phyloP scores from a whole-genome alignment of 441 rosid species.

The Erodium trifolium region DNA sequence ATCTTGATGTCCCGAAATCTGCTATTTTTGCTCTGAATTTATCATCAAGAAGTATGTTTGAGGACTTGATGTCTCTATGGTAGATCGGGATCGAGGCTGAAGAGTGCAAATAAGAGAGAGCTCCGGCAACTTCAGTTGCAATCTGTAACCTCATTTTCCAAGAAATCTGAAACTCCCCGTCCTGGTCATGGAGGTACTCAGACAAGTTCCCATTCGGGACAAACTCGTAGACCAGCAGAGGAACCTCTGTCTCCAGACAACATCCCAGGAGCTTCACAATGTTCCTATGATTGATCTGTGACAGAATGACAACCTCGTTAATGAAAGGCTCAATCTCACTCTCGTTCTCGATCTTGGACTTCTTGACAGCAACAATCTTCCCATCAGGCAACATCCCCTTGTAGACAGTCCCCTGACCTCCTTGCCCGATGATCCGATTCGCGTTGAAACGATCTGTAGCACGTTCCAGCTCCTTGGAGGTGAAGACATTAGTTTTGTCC shows the following conservation, averaged over 20 bases:
- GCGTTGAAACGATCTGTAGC: neutral
- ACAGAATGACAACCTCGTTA: conserved; percentile 1
- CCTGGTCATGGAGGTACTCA: neutral
- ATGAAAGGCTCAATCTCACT: neutral
- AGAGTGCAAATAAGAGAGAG: neutral
- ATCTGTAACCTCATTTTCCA: conserved; percentile 1
- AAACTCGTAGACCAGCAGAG: conserved; percentile 1
- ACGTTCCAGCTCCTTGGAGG: neutral
- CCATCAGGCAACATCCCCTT: conserved; percentile 4
- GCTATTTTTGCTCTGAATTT: neutral
- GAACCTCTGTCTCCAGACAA: conserved; percentile 1
- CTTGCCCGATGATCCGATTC: conserved; percentile 2
- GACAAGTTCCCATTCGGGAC: conserved; percentile 4
- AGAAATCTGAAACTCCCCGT: neutral
- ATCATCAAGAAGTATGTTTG: neutral
- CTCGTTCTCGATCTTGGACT: neutral
- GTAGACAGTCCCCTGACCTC: conserved; percentile 7
- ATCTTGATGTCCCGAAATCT: conserved; percentile 7
- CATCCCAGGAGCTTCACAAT: conserved; percentile 7
- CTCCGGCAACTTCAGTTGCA: neutral
- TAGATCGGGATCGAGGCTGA: neutral
- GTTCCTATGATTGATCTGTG: conserved; percentile 8
- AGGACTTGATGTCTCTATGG: neutral
- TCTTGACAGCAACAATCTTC: neutral
- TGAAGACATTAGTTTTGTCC: neutral